These are phyloP conservation scores for Rutstroemia sp. DNA, from an alignment of 2,329 filamentous ascomycete genomes.

Conservation along the genomic window DNA sequence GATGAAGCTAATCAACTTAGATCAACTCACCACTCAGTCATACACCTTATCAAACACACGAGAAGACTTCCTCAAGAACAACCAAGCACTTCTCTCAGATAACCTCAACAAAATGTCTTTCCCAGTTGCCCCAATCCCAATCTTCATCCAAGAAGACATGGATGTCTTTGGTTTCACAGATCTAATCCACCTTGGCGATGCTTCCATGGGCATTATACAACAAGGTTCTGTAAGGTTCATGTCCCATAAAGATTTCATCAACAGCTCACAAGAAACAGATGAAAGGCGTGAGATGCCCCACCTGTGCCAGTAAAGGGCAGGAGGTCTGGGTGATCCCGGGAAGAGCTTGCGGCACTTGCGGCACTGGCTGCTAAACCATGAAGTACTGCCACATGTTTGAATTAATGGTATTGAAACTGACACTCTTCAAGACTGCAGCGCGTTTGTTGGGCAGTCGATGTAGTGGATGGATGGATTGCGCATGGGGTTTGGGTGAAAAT, in stretches of 20 bases:
- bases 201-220: constrained; percentile 7
- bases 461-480: background rate
- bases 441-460: too few species aligned
- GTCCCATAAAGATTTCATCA: background rate
- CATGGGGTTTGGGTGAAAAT: too few species aligned
- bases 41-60: background rate
- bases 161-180: background rate
- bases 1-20: background rate
- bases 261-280: constrained; percentile 28
- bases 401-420: background rate
- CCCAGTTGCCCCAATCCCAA: background rate
- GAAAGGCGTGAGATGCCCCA: constrained; percentile 46
- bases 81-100: background rate
- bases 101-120: constrained; percentile 4
- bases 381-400: background rate
- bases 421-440: too few species aligned
- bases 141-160: constrained; percentile 1
- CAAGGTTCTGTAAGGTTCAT: background rate
- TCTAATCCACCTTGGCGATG: background rate
- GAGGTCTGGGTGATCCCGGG: constrained; percentile 52
- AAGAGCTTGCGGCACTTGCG: constrained; percentile 33
- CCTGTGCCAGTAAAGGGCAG: constrained; percentile 40
- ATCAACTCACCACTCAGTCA: background rate
- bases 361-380: background rate
- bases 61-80: background rate